Evolutionary conservation across 805 yeast genomes (phyloP), one percentile per base, ranked within the genome.

Genomic region (Kodamaea fukazawae): DNA sequence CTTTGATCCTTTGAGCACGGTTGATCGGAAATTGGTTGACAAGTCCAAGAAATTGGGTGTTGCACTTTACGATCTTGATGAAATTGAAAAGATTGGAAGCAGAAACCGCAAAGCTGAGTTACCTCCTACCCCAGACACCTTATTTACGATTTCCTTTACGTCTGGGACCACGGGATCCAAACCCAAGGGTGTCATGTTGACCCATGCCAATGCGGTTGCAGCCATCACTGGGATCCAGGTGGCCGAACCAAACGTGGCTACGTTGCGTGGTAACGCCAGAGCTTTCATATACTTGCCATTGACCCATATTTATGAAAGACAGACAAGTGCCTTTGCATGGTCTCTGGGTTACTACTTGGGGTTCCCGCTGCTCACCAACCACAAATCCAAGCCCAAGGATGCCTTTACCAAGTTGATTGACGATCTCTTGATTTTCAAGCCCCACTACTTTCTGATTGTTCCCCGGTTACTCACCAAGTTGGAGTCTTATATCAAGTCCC

Each of bases 161-260:
- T 79, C 86, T 0, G 90, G 90, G 23, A 83, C 90, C 2, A 82
- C 89, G 1, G 88, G 88, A 12, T 60, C 72, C 12, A 47, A 47
- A 26, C 90, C 90, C 34, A 83, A 83, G 59, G 90, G 90, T 38
- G 89, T 79, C 12, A 75, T 73, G 15, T 52, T 71, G 36, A 65
- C 75, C 7, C 87, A 83, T 36, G 61, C 63, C 8, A 73, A 72
- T 51, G 67, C 75, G 8, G 64, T 73, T 9, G 71, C 84, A 2
- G 70, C 74, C 2, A 60, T 71, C 29, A 55, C 71, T 0, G 61
- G 72, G 36, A 29, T 41, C 9, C 37, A 28, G 10, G 16, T 36
- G n/a, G 7, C 36, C 6, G 44, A 41, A 23, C 40, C 40, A 7
- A 33, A 34, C 11, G 28, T 25, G 4, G 34, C 32, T 13, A 15